phyloP scores from a whole-genome alignment of 352 stramenopile genomes.

The Saprolegnia parasitica region DNA sequence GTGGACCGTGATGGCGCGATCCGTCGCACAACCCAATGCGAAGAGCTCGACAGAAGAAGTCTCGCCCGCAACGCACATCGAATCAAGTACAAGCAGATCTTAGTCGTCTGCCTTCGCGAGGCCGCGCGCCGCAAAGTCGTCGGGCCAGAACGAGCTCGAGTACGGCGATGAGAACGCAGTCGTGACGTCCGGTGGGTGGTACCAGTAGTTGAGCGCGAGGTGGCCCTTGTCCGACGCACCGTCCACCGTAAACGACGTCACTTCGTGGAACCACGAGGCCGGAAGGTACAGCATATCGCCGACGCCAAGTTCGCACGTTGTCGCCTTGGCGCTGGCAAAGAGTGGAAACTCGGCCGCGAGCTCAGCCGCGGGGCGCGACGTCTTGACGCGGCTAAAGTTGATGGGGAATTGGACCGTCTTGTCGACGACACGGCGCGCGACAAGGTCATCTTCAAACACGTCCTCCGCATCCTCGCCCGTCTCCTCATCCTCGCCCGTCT shows the following conservation, averaged over 20 bases:
- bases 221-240: conserved; percentile 51
- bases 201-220: conserved; percentile 88
- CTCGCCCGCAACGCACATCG: no score
- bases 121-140: conserved; percentile 23
- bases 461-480: conserved; percentile 38
- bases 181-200: conserved; percentile 71
- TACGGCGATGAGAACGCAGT: conserved; percentile 63
- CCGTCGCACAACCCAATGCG: no score
- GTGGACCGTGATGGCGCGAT: no score
- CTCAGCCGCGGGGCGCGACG: conserved; percentile 34
- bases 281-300: conserved; percentile 97
- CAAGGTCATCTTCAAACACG: conserved; percentile 31
- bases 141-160: conserved; percentile 65
- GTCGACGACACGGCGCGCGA: conserved; percentile 35
- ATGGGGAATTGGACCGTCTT: conserved; percentile 60
- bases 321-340: conserved; percentile 51
- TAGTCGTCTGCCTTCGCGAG: no score
- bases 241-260: conserved; percentile 65
- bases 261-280: conserved; percentile 97
- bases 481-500: conserved; percentile 36
- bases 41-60: no score
- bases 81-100: no score
- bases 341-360: conserved; percentile 54
- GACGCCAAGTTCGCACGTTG: conserved; percentile 72
- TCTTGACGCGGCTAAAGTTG: conserved; percentile 75